phyloP scores from a whole-genome alignment of 495 filamentous ascomycete genomes.

The Cetradonia linearis region DNA sequence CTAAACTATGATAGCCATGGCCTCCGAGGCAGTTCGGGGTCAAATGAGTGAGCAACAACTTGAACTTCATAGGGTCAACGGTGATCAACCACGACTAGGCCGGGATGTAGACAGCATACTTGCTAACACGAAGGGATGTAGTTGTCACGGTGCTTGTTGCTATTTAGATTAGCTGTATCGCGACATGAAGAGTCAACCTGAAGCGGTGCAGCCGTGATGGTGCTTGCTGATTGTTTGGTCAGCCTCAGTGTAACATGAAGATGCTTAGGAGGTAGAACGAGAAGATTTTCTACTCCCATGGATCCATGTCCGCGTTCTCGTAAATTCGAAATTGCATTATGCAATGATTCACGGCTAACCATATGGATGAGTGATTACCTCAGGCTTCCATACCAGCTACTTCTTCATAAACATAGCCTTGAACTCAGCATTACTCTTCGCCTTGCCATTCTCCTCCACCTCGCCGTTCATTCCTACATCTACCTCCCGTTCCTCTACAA shows the following conservation, averaged over 20 bases:
- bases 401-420: conserved; percentile 56
- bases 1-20: no score
- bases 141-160: neutral
- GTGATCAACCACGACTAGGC: neutral
- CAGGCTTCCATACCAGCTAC: neutral
- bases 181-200: neutral
- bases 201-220: no score
- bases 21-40: no score
- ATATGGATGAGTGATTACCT: neutral
- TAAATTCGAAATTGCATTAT: no score
- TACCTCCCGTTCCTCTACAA: conserved; percentile 22
- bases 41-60: no score
- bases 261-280: neutral
- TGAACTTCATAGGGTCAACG: neutral
- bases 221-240: no score
- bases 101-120: neutral
- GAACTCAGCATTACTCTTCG: conserved; percentile 80
- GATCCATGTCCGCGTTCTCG: no score
- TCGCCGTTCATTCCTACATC: conserved; percentile 10
- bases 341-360: neutral
- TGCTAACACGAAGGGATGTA: neutral
- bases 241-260: no score
- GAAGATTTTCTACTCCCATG: no score
- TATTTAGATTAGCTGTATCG: neutral
- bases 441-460: conserved; percentile 26